A percentile compares a stretch with the other conserved stretches of the same genome.
phyloP scores from a whole-genome alignment of 768 basidiomycete species.

The Lactarius sp. region DNA sequence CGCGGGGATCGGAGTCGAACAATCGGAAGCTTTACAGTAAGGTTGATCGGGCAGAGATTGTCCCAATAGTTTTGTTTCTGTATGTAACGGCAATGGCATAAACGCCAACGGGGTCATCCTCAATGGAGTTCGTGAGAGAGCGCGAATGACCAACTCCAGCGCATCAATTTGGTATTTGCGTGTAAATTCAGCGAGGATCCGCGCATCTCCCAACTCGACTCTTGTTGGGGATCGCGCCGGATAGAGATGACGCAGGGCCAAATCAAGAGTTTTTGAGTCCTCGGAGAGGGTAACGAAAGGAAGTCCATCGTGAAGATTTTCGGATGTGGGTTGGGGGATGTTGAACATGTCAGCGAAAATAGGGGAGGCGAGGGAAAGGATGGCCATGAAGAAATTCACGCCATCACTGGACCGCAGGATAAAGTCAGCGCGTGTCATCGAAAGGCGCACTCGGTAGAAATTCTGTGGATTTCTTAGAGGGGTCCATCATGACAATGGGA shows the following conservation, averaged over 20 bases:
- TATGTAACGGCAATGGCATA: conserved; percentile 12
- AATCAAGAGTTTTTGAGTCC: conserved; percentile 7
- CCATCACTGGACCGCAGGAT: conserved; percentile 3
- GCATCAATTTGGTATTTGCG: conserved; percentile 20
- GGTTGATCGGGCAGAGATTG: background rate
- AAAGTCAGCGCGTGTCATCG: too few relatives aligned
- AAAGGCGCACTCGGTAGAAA: too few relatives aligned
- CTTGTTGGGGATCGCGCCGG: background rate
- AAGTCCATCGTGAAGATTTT: background rate
- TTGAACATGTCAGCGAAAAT: conserved; percentile 17
- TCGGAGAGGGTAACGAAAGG: conserved; percentile 8
- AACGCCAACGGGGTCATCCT: conserved; percentile 17
- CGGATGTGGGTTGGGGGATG: conserved; percentile 5
- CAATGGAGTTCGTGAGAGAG: conserved; percentile 1
- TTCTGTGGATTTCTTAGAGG: too few relatives aligned
- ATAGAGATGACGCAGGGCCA: conserved; percentile 17
- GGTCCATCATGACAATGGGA: too few relatives aligned
- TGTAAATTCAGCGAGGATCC: conserved; percentile 10
- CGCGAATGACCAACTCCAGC: background rate
- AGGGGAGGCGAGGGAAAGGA: conserved; percentile 17
- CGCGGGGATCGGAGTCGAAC: background rate
- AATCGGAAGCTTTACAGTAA: conserved; percentile 2
- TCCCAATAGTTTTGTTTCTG: background rate
- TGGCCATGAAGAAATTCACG: conserved; percentile 15
- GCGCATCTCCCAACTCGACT: background rate